phyloP scores from a whole-genome alignment of 1,284 basidiomycete species.

The Polyporus tsugae region DNA sequence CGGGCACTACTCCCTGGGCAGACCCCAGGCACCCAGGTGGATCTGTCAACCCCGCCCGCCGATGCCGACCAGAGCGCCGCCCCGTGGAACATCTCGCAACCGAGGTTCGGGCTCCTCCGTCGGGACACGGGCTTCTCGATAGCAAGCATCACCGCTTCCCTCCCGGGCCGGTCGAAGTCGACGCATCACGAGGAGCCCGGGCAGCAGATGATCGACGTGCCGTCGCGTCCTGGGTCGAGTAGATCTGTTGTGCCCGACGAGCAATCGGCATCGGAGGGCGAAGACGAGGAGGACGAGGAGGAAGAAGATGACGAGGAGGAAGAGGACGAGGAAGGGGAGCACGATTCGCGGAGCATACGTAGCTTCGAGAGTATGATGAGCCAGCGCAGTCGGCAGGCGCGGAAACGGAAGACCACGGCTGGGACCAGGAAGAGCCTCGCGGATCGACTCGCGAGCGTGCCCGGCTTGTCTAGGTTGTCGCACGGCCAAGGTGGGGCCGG shows the following conservation, averaged over 20 bases:
- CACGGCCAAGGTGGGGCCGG: constrained; percentile 37
- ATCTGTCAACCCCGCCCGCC: constrained; percentile 38
- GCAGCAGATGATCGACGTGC: constrained; percentile 73
- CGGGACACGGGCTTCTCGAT: constrained; percentile 84
- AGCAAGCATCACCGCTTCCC: constrained; percentile 75
- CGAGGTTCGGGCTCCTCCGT: constrained; percentile 69
- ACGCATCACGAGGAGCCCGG: constrained; percentile 59
- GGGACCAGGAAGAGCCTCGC: constrained; percentile 67
- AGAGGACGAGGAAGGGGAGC: constrained; percentile 48
- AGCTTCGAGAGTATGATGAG: constrained; percentile 88
- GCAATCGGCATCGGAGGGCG: constrained; percentile 44
- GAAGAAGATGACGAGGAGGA: constrained; percentile 47
- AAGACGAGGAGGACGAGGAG: constrained; percentile 41
- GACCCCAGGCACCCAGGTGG: constrained; percentile 37
- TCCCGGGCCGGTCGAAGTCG: constrained; percentile 50
- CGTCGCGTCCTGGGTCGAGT: constrained; percentile 61
- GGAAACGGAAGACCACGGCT: constrained; percentile 37
- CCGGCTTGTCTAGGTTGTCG: constrained; percentile 59
- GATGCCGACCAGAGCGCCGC: constrained; percentile 40
- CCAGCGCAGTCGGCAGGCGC: constrained; percentile 50
- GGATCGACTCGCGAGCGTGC: constrained; percentile 79
- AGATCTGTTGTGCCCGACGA: constrained; percentile 47
- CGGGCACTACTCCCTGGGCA: constrained; percentile 63
- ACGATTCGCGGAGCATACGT: constrained; percentile 73
- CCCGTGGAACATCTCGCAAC: constrained; percentile 44